These are phyloP conservation scores for Dactylellina parvicollis DNA, from an alignment of 2,329 filamentous ascomycete species.

Conservation along the genomic window DNA sequence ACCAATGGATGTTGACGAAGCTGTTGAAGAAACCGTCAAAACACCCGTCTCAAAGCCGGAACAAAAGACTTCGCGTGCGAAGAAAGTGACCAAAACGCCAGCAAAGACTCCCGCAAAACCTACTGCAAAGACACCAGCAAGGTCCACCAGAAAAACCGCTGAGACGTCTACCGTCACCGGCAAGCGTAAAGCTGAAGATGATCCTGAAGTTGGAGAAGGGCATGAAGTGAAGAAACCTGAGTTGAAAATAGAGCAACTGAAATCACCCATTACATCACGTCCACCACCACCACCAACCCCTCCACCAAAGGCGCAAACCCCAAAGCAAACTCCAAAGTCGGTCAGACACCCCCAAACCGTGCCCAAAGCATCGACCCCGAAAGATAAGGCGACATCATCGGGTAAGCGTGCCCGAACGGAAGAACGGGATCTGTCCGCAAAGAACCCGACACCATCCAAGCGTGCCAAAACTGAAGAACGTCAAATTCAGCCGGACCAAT, in stretches of 20 bases:
- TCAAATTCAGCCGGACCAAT: slow-evolving; percentile 7
- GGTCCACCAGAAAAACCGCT: slow-evolving; percentile 9
- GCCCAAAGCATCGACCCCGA: slow-evolving; percentile 54
- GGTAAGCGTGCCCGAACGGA: slow-evolving; percentile 32
- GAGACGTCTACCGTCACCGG: slow-evolving; percentile 36
- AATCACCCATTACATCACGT: slow-evolving; percentile 20
- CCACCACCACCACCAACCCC: slow-evolving; percentile 35
- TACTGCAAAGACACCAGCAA: slow-evolving; percentile 54
- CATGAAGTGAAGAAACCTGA: slow-evolving; percentile 8
- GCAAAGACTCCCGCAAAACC: slow-evolving; percentile 38
- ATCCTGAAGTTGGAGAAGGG: slow-evolving; percentile 12
- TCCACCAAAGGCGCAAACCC: slow-evolving; percentile 33
- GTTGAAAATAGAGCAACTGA: too few species aligned
- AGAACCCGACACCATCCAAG: slow-evolving; percentile 37
- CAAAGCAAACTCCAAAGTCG: slow-evolving; percentile 37
- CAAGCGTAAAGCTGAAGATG: slow-evolving; percentile 41
- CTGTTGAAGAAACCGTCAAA: slow-evolving; percentile 23
- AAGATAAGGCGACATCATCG: slow-evolving; percentile 19
- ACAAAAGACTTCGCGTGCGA: slow-evolving; percentile 29
- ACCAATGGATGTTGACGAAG: slow-evolving; percentile 35
- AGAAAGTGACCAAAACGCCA: slow-evolving; percentile 55
- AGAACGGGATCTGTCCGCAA: slow-evolving; percentile 50
- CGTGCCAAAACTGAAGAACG: slow-evolving; percentile 47
- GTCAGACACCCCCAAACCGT: slow-evolving; percentile 57
- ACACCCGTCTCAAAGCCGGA: slow-evolving; percentile 52